Evolutionary conservation across 2,329 filamentous ascomycete species (phyloP), one percentile per base, ranked within the genome.

Genomic region (Cercospora sojina): DNA sequence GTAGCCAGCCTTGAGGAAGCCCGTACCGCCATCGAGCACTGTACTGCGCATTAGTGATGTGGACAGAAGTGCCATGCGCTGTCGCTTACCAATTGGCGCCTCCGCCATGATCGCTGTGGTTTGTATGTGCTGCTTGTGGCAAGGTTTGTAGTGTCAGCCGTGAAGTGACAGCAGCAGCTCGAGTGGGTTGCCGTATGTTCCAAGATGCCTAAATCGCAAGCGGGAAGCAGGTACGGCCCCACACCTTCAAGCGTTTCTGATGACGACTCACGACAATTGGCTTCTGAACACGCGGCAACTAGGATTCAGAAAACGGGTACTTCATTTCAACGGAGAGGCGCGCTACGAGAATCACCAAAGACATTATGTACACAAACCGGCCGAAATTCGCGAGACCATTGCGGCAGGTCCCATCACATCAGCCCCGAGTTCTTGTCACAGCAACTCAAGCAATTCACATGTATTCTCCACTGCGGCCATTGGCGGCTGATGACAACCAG

Each of bases 1-100:
- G 85, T 98, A 99, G 81, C 95, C 95, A 83, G 97, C 95, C 84
- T 99, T 99, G 82, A 99, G 90, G 87, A 99, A 99, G 82, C 95
- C 95, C 79, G 95, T 99, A 82, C 95, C 95, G 87, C 95, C 95
- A 86, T 99, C 95, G 87, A 99, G 94, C 79, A 99, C 95, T 98
- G 79, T 62, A 35, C 58, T 62, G 47, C 62, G 49, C 59, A 67
- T 71, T 65, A 72, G 68, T 57, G 35, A 53, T 32, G 32, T 29
- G n/a, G 20, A 53, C 27, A 25, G 31, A 35, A n/a, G 63, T 55
- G 59, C 57, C 43, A 58, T 32, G 62, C 47, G 59, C 58, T 23
- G 20, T 31, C 59, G 38, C 75, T 69, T 80, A 83, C 82, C 82
- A 75, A 83, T 83, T 72, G 82, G 82, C 72, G 79, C 79, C 72